Conservation (phyloP, 73 alveolate genomes). For the Paramecium biaurelia region DNA sequence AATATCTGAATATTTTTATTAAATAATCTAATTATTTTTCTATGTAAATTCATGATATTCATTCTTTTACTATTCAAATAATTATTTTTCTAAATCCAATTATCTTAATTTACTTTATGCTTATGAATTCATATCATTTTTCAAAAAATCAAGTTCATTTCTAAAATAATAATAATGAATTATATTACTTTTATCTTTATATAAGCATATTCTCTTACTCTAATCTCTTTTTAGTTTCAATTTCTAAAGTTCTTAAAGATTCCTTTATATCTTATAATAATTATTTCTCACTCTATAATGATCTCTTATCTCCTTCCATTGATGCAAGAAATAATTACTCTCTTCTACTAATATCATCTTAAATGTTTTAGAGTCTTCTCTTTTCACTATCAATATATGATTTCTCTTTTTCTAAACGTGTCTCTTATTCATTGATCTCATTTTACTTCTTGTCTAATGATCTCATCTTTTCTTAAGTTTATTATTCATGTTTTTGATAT, state of each 20-base stretch:
- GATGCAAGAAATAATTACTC: background rate
- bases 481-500: background rate
- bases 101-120: background rate
- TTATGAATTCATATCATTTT: background rate
- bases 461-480: background rate
- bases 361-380: background rate
- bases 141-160: background rate
- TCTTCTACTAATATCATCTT: conserved; percentile 14
- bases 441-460: background rate
- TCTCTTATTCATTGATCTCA: background rate
- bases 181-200: background rate
- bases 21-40: background rate
- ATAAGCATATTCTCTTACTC: background rate
- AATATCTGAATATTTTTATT: conserved; percentile 11
- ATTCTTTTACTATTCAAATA: background rate
- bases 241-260: background rate
- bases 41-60: conserved; percentile 15
- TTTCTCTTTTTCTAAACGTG: background rate
- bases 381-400: background rate
- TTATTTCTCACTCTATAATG: background rate
- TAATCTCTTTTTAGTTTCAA: background rate
- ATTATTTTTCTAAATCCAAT: background rate
- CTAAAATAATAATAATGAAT: background rate
- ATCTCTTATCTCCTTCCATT: conserved; percentile 5
- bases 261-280: conserved; percentile 1